Conservation (phyloP, 306 rosid genomes). For the Corylus avellana region DNA sequence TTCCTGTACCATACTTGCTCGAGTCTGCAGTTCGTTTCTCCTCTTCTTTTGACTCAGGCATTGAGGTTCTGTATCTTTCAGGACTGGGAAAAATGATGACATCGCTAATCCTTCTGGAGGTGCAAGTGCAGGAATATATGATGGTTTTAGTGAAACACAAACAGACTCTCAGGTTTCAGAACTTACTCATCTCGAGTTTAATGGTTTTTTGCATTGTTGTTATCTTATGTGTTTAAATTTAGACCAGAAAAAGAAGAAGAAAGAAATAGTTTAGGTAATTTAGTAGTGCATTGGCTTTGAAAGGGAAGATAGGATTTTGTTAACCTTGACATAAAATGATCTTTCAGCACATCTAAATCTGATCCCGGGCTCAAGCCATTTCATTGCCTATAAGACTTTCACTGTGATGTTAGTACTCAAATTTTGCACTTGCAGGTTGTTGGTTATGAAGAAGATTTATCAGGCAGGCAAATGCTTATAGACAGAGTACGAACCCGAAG, state of each 20-base stretch:
- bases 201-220: slow-evolving; percentile 15
- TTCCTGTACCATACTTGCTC: slow-evolving; percentile 1
- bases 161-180: slow-evolving; percentile 88
- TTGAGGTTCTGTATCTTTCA: slow-evolving; percentile 29
- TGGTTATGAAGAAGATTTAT: slow-evolving; percentile 83
- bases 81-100: slow-evolving; percentile 56
- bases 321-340: background rate
- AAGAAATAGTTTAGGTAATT: too few relatives aligned
- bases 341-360: background rate
- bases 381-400: slow-evolving; percentile 21
- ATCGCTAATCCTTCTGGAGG: slow-evolving; percentile 42
- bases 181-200: slow-evolving; percentile 9
- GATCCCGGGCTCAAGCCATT: slow-evolving; percentile 20
- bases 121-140: slow-evolving; percentile 46
- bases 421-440: slow-evolving; percentile 63
- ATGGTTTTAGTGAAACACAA: slow-evolving; percentile 87
- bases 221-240: background rate
- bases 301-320: background rate
- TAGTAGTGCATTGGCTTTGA: background rate
- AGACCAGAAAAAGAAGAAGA: background rate
- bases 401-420: slow-evolving; percentile 18
- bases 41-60: slow-evolving; percentile 16
- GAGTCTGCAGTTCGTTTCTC: slow-evolving; percentile 2
- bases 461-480: slow-evolving; percentile 93
- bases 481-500: slow-evolving; percentile 78